Evolutionary conservation across 345 rosid species (phyloP).

Genomic region (Gossypium anomalum): DNA sequence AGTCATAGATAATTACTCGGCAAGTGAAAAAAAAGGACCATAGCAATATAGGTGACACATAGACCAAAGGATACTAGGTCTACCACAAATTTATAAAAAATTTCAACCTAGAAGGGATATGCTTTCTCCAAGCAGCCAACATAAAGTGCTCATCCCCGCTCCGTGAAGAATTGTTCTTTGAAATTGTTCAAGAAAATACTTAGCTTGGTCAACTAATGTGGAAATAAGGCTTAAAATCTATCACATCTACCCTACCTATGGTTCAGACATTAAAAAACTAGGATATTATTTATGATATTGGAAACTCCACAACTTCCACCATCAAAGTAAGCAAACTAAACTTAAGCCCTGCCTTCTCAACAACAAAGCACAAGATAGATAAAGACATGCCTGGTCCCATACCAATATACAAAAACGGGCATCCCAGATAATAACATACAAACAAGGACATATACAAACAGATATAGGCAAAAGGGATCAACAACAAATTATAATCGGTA

Average conservation of each 20-base stretch:
- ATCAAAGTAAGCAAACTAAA: not conserved
- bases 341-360: not conserved
- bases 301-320: not conserved
- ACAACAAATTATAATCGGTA: not conserved
- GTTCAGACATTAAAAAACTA: not conserved
- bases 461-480: not conserved
- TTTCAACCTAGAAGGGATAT: too few species aligned
- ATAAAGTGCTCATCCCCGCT: not conserved
- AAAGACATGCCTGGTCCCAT: not conserved
- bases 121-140: not conserved
- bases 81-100: not conserved
- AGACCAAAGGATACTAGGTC: not conserved
- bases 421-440: not conserved
- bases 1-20: not conserved
- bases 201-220: not conserved
- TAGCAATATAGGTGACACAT: not conserved
- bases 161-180: not conserved
- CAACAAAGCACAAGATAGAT: too few species aligned
- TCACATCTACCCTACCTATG: not conserved
- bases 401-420: not conserved
- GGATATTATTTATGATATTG: not conserved
- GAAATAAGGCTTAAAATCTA: constrained; percentile 1
- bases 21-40: not conserved
- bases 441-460: not conserved
- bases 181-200: not conserved